These are phyloP conservation scores for Fusarium goolgardi DNA, from an alignment of 2,329 filamentous ascomycete genomes.

Conservation along the genomic window DNA sequence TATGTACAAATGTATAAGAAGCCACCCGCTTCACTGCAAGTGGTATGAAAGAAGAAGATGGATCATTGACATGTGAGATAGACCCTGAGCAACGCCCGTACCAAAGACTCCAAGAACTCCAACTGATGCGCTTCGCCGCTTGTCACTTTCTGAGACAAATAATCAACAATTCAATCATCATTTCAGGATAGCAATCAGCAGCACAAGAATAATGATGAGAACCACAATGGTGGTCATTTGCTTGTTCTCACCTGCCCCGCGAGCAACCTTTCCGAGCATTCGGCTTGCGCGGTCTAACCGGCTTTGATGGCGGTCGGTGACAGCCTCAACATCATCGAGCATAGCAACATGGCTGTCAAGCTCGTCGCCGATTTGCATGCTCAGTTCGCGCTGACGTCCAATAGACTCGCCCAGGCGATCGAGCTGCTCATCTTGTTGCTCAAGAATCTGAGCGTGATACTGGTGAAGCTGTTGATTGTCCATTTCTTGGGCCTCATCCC, in stretches of 20 bases:
- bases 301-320: conserved; percentile 82
- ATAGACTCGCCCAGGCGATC: conserved; percentile 89
- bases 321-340: conserved; percentile 87
- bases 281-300: conserved; percentile 80
- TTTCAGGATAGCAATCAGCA: conserved; percentile 86
- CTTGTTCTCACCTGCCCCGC: conserved; percentile 84
- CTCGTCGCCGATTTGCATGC: conserved; percentile 96
- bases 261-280: conserved; percentile 76
- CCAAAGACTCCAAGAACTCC: conserved; percentile 38
- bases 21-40: not conserved
- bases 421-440: conserved; percentile 94
- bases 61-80: conserved; percentile 7
- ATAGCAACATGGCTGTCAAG: conserved; percentile 89
- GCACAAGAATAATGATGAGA: conserved; percentile 82
- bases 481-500: conserved; percentile 69
- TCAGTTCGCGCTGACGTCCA: conserved; percentile 87
- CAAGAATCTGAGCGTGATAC: conserved; percentile 83
- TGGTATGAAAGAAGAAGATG: conserved; percentile 1
- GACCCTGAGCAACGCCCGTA: conserved; percentile 17
- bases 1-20: conserved; percentile 20
- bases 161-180: conserved; percentile 54
- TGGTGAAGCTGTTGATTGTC: conserved; percentile 87
- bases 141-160: conserved; percentile 15
- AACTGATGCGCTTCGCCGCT: conserved; percentile 36
- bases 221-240: conserved; percentile 85